phyloP scores from a whole-genome alignment of 2,329 filamentous ascomycete species.

The Cladophialophora psammophila region DNA sequence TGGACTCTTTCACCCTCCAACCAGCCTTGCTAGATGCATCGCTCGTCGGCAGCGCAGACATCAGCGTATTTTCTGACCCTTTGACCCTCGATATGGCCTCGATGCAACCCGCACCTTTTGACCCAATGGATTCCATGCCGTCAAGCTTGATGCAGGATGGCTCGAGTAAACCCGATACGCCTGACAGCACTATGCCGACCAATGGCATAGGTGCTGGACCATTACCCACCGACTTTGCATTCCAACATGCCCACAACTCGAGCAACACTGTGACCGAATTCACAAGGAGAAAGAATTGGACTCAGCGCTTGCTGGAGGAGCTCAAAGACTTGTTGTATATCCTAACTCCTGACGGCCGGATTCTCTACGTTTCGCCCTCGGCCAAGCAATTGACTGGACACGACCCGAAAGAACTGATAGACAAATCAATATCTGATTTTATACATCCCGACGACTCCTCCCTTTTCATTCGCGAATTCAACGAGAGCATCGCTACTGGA shows the following conservation, averaged over 20 bases:
- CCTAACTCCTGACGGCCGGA: constrained; percentile 80
- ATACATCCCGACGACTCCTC: constrained; percentile 86
- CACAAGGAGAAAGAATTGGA: constrained; percentile 77
- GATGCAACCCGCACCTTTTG: constrained; percentile 26
- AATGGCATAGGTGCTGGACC: constrained; percentile 61
- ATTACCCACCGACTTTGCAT: constrained; percentile 62
- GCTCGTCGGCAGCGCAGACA: constrained; percentile 53
- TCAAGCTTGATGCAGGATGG: constrained; percentile 29
- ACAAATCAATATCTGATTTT: constrained; percentile 78
- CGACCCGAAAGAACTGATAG: constrained; percentile 71
- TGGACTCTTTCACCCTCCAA: constrained; percentile 35
- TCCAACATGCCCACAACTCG: constrained; percentile 48
- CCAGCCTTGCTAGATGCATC: constrained; percentile 36
- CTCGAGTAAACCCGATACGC: constrained; percentile 28
- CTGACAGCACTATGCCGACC: constrained; percentile 41
- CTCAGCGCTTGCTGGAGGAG: constrained; percentile 86
- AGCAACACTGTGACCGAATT: constrained; percentile 68
- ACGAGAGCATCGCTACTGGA: constrained; percentile 85
- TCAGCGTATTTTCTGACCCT: constrained; percentile 57
- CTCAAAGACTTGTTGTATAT: constrained; percentile 88
- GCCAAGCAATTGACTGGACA: constrained; percentile 78
- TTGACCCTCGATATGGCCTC: constrained; percentile 51
- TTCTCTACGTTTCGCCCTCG: constrained; percentile 86
- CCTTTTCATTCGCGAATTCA: constrained; percentile 85
- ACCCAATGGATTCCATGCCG: constrained; percentile 23